Base-by-base conservation (phyloP, 768 basidiomycete genomes). In the Psilocybe cubensis region DNA sequence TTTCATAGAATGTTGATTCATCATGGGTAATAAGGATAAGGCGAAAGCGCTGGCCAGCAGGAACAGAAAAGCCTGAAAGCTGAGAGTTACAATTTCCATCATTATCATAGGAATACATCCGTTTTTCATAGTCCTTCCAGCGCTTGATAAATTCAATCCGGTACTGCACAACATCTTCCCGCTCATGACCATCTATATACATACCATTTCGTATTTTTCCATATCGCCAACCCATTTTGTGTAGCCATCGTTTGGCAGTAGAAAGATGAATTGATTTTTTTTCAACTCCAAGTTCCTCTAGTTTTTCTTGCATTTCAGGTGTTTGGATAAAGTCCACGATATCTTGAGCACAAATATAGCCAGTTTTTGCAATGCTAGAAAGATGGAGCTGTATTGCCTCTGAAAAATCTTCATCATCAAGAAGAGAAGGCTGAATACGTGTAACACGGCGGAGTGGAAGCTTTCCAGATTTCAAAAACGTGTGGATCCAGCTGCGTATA, bases 111-210 rank as follows among this genome's bases (percentile, higher is more conserved):
- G 49, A 66, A 14, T 61, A 6, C 48, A 71, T 68, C 18, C 60
- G 6, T 33, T 57, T 58, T 21, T 68, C 63, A 54, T 72, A 71
- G 10, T 66, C 61, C 20, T 63, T 66, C 65, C 65, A 71, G 4
- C 59, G 55, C 28, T 59, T 21, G 5, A 70, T 40, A 47, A 72
- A 72, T 9, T 57, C 53, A 7, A 72, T 57, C 3, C 63, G 61
- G 49, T 78, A 78, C 10, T 58, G 49, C 0, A 75, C 70, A 12
- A 79, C 72, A 68, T 79, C 76, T 25, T 68, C 64, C 0, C 65
- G 38, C 47, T 77, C 71, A 63, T 78, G 76, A 0, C 77, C 71
- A 61, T 77, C 75, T 44, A 73, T 60, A 41, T 76, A 79, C 68
- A 71, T 71, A 0, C 73, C 75, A 24, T 71, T 74, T 20, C 64